Conservation (phyloP, 1,284 basidiomycete species). For the Sparassis latifolia region DNA sequence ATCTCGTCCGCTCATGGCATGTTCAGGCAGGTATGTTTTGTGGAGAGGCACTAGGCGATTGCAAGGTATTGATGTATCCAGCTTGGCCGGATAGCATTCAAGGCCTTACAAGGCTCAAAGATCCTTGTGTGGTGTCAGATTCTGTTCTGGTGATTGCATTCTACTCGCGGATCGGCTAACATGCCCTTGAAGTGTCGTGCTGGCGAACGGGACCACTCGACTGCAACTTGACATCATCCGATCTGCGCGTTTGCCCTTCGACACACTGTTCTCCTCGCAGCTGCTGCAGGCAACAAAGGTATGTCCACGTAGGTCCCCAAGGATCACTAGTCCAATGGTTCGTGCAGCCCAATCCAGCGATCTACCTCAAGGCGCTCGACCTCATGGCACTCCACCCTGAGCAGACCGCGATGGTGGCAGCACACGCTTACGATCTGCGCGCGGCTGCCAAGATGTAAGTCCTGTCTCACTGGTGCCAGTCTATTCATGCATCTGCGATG, state of each 20-base stretch:
- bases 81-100: constrained; percentile 4
- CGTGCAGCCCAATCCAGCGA: background rate
- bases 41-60: background rate
- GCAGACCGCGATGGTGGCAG: constrained; percentile 4
- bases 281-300: constrained; percentile 2
- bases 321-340: background rate
- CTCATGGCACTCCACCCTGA: background rate
- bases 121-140: constrained; percentile 3
- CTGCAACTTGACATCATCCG: constrained; percentile 11
- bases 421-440: constrained; percentile 4
- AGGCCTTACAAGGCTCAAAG: constrained; percentile 2
- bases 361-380: constrained; percentile 1
- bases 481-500: background rate
- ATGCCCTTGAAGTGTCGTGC: constrained; percentile 1
- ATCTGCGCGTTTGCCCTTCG: constrained; percentile 7
- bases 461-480: background rate
- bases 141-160: background rate
- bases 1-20: background rate
- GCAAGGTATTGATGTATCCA: background rate
- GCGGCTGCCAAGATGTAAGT: constrained; percentile 3
- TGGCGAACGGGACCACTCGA: constrained; percentile 4
- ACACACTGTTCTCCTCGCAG: constrained; percentile 5
- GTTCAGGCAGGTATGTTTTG: background rate
- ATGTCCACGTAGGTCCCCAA: background rate
- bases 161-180: background rate